These are phyloP conservation scores for Xerocomus spinulosus DNA, from an alignment of 768 basidiomycete genomes.

Conservation along the genomic window DNA sequence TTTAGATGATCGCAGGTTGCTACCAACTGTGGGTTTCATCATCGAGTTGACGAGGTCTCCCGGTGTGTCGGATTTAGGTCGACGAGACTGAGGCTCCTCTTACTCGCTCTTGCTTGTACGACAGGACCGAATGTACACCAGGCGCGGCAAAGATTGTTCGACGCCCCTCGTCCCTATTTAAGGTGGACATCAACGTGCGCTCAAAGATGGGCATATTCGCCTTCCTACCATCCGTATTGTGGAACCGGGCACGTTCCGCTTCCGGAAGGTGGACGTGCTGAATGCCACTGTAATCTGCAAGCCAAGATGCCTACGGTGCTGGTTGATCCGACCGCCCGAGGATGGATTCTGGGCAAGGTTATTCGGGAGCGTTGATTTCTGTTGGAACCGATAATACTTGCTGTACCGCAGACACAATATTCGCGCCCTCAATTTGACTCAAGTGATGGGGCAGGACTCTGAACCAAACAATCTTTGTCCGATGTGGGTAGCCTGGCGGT, in stretches of 20 bases:
- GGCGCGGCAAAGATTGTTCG: slow-evolving; percentile 3
- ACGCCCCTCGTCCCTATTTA: slow-evolving; percentile 1
- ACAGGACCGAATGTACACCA: slow-evolving; percentile 5
- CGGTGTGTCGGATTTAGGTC: slow-evolving; percentile 11
- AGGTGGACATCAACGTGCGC: background rate
- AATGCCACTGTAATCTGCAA: background rate
- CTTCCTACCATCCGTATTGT: slow-evolving; percentile 22
- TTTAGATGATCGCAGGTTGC: slow-evolving; percentile 8
- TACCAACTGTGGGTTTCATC: slow-evolving; percentile 8
- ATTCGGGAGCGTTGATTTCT: slow-evolving; percentile 10
- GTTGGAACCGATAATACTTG: too few species aligned
- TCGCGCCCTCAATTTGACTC: too few species aligned
- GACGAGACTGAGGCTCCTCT: too few species aligned
- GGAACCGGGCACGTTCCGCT: slow-evolving; percentile 16
- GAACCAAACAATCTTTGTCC: too few species aligned
- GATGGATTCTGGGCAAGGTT: slow-evolving; percentile 18
- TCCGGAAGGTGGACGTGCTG: slow-evolving; percentile 1
- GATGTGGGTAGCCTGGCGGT: too few species aligned
- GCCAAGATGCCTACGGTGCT: slow-evolving; percentile 16
- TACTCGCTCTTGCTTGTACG: too few species aligned
- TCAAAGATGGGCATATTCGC: background rate
- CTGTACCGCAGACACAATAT: too few species aligned
- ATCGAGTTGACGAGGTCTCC: slow-evolving; percentile 10
- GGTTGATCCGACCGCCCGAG: background rate
- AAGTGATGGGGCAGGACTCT: too few species aligned